phyloP scores from a whole-genome alignment of 306 rosid genomes.

The Hippophae rhamnoides region DNA sequence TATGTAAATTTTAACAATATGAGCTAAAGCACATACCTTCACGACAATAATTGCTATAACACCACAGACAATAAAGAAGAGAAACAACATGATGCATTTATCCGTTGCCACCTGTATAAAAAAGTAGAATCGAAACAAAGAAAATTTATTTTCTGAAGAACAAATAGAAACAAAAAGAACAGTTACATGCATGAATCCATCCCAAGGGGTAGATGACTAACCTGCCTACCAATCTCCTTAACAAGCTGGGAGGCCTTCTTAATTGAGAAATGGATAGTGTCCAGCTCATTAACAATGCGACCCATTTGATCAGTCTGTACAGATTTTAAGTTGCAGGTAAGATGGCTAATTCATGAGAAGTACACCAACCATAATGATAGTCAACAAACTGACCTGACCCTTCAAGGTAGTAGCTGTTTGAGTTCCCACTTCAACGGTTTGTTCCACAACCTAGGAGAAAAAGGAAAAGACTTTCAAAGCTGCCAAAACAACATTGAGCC shows the following conservation, averaged over 20 bases:
- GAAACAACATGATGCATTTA: constrained; percentile 95
- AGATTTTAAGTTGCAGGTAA: constrained; percentile 6
- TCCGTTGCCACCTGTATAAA: constrained; percentile 86
- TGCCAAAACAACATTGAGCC: constrained; percentile 9
- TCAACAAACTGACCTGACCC: constrained; percentile 72
- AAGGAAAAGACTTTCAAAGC: constrained; percentile 17
- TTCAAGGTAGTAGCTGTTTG: constrained; percentile 81
- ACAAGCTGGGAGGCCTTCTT: constrained; percentile 98
- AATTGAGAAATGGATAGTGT: constrained; percentile 94
- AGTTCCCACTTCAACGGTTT: constrained; percentile 93
- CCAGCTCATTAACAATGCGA: constrained; percentile 90
- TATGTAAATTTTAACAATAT: constrained; percentile 5
- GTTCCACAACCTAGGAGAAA: constrained; percentile 64
- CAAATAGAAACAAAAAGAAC: not conserved
- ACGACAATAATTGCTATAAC: constrained; percentile 91
- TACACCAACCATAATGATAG: constrained; percentile 9
- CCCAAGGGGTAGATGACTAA: constrained; percentile 16
- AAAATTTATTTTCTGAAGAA: constrained; percentile 13
- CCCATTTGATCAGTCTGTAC: constrained; percentile 98
- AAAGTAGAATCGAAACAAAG: not conserved
- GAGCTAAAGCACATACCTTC: constrained; percentile 50
- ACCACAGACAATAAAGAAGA: constrained; percentile 79
- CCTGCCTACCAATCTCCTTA: constrained; percentile 99
- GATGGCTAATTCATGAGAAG: constrained; percentile 15
- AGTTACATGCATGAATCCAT: not conserved